Evolutionary conservation across 345 rosid species (phyloP), one percentile per base, ranked within the genome.

Genomic region (Laguncularia racemosa): DNA sequence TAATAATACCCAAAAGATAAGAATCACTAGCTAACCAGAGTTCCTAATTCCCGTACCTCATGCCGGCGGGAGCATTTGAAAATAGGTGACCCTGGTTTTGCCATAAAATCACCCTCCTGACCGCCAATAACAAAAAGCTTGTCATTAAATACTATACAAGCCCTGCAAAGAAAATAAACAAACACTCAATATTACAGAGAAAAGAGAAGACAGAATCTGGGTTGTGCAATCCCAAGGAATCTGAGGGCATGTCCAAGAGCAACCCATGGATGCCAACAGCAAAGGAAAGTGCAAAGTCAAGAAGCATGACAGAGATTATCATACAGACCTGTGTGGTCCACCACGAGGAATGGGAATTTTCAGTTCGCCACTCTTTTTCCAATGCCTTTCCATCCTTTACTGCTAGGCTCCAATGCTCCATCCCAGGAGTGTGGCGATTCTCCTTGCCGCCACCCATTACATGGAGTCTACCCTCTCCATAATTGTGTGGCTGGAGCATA

Each of bases 381-480:
- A 82, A 56, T 28, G 83, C 81, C 67, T 74, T 78, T 33, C 96
- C 98, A 65, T 86, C 76, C 71, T 81, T 84, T 0, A 86, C 87
- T 56, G 84, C 92, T 49, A 88, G 76, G 52, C 95, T 91, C 96
- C 95, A 91, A 64, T 91, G 96, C 28, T 91, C 92, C 53, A 73
- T 26, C 16, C 80, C 88, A 12, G 86, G 90, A 0, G 87, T 82
- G 58, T 91, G 89, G 53, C 88, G 92, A 67, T 88, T 88, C 66
- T 84, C 85, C 77, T 79, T 84, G 83, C 92, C 73, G 16, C 96
- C 96, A 44, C 95, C 96, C 84, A 91, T 82, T 68, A 85, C 96
- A 62, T 91, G 96, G 65, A 91, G 86, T 58, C 97, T 78, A 45
- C 89, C n/a, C 95, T 88, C 85, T 85, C 95, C 97, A 88, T 59